Base-by-base conservation (phyloP, 768 basidiomycete species). In the Boletus barrowsii region DNA sequence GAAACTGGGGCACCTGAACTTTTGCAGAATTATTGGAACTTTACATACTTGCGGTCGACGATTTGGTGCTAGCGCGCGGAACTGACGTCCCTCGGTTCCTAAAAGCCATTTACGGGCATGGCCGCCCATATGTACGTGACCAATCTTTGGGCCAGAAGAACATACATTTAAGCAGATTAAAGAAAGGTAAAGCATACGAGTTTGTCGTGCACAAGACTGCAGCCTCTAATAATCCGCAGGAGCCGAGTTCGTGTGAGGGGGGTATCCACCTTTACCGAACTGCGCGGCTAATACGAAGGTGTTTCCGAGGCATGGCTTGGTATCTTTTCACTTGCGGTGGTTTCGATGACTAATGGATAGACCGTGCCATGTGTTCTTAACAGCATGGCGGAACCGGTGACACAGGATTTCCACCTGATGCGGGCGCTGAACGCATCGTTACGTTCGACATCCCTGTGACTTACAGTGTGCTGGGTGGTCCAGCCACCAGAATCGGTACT, bases 301-400 rank as follows among this genome's bases (percentile, higher is more conserved):
- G 37, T 47, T 7, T 50, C 48, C 55, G 46, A 54, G 49, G 49
- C 26, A 52, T 42, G 30, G 42, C 40, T 30, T n/a, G 4, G 48
- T 29, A 20, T 22, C 22, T n/a, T 33, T 46, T 35, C 33, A 41
- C 42, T 47, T 30, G 41, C 15, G 42, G 51, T 39, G 29, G 20
- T 36, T 30, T 62, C 24, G 42, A 42, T 53, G 63, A 60, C 56
- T 40, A 42, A 53, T 24, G 41, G 10, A 30, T 17, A 18, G 39
- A 15, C 24, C 29, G 8, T 8, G 20, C 36, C 46, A 47, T 54
- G 60, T 59, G 60, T 35, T 10, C 3, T 7, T 41, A 32, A 53
- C 52, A 50, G 42, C 49, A 42, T 33, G 48, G 52, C 63, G 63
- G 63, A 50, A 7, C 57, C 64, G 55, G 32, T 39, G 53, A 41